phyloP scores from a whole-genome alignment of 1,139 yeast genomes.

The Blastobotrys serpentis region DNA sequence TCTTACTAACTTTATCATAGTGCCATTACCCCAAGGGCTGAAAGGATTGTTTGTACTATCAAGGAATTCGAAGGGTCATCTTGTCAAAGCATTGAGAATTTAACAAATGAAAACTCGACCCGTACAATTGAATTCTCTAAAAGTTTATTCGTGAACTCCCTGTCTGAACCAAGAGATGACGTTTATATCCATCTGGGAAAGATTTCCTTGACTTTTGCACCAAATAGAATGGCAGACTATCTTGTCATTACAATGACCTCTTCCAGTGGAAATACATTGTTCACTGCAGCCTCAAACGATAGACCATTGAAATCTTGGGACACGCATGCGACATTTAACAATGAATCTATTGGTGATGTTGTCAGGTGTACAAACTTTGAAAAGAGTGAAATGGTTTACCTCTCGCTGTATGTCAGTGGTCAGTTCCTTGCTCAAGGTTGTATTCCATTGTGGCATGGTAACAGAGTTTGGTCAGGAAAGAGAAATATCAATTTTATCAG shows the following conservation, averaged over 20 bases:
- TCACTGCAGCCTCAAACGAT: constrained; percentile 68
- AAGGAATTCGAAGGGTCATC: constrained; percentile 68
- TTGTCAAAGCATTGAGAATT: constrained; percentile 44
- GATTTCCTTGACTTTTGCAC: constrained; percentile 27
- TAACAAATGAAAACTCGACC: constrained; percentile 38
- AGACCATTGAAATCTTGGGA: constrained; percentile 58
- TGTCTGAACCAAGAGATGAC: constrained; percentile 32
- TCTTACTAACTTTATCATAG: constrained; percentile 20
- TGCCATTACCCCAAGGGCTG: constrained; percentile 77
- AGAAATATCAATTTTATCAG: constrained; percentile 27
- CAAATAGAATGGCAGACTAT: constrained; percentile 23
- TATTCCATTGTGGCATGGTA: constrained; percentile 34
- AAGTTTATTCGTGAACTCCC: constrained; percentile 30
- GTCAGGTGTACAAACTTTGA: constrained; percentile 59
- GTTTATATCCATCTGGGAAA: constrained; percentile 33
- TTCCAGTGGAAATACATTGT: constrained; percentile 29
- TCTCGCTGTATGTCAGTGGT: constrained; percentile 67
- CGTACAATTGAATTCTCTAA: constrained; percentile 33
- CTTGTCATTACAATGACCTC: constrained; percentile 29
- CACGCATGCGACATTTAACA: constrained; percentile 73
- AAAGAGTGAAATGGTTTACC: constrained; percentile 53
- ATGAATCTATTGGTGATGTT: constrained; percentile 71
- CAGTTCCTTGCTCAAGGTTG: constrained; percentile 56
- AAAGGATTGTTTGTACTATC: constrained; percentile 63
- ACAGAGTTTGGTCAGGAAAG: constrained; percentile 31